Evolutionary conservation across 257 asterid species (phyloP).

Genomic region (Apocynum venetum): DNA sequence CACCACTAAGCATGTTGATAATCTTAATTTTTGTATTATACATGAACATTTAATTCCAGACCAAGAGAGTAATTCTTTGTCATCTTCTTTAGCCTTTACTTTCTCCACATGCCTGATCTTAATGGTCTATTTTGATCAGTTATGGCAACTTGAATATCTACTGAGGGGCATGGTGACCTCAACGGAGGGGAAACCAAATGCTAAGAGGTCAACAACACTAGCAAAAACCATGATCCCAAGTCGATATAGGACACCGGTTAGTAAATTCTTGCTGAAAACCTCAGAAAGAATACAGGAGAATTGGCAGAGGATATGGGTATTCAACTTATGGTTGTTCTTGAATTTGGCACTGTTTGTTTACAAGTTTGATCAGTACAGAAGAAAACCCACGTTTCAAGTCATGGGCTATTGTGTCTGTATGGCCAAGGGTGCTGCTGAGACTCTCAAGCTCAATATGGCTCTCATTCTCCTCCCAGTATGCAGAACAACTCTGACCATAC

Average conservation of each 20-base stretch:
- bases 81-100: neutral
- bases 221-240: conserved; percentile 86
- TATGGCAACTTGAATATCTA: conserved; percentile 88
- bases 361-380: conserved; percentile 51
- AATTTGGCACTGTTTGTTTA: conserved; percentile 51
- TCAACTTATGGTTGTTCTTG: conserved; percentile 45
- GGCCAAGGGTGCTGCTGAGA: conserved; percentile 53
- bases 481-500: conserved; percentile 56
- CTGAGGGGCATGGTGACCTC: conserved; percentile 65
- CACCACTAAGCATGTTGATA: too few relatives aligned
- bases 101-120: neutral
- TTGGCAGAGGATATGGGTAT: conserved; percentile 64
- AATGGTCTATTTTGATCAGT: conserved; percentile 30
- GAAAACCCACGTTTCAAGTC: conserved; percentile 45
- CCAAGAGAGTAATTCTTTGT: neutral
- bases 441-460: conserved; percentile 28
- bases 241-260: conserved; percentile 58
- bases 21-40: too few relatives aligned
- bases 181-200: conserved; percentile 25
- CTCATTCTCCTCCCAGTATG: conserved; percentile 18
- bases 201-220: conserved; percentile 42
- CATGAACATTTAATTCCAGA: too few relatives aligned
- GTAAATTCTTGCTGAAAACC: conserved; percentile 51
- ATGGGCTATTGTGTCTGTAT: conserved; percentile 50
- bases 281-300: conserved; percentile 54